Percentiles rank a stretch among this genome's conserved stretches.
phyloP scores from a whole-genome alignment of 306 rosid species.

The Rubus parviflorus region DNA sequence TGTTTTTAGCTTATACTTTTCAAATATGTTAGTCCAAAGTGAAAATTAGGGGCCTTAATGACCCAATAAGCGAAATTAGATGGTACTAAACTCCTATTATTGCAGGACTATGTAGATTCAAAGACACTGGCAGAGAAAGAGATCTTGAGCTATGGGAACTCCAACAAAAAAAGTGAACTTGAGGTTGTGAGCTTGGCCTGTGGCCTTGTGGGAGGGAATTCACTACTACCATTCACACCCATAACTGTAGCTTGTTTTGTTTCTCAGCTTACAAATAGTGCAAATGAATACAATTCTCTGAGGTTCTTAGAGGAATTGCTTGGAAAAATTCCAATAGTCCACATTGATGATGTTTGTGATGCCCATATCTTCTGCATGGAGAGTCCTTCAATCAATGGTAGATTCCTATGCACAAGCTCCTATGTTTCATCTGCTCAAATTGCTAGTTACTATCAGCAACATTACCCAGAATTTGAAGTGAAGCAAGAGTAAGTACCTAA shows the following conservation, averaged over 20 bases:
- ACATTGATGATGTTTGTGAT: slow-evolving; percentile 37
- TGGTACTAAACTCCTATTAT: neutral
- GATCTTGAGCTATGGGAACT: slow-evolving; percentile 19
- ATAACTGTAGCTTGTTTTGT: neutral
- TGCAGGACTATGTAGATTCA: slow-evolving; percentile 31
- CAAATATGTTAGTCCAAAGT: neutral
- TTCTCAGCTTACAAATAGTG: slow-evolving; percentile 29
- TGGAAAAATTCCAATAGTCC: slow-evolving; percentile 36
- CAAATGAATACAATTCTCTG: neutral
- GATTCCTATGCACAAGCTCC: slow-evolving; percentile 44
- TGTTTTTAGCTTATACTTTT: too few species aligned
- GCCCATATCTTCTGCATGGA: slow-evolving; percentile 45
- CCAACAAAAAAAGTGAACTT: slow-evolving; percentile 9
- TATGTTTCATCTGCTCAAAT: slow-evolving; percentile 47
- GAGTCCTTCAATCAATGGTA: slow-evolving; percentile 28
- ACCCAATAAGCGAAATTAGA: neutral
- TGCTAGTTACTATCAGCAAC: slow-evolving; percentile 31
- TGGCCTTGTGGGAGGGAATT: slow-evolving; percentile 37
- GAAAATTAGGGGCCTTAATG: neutral
- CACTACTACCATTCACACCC: slow-evolving; percentile 5
- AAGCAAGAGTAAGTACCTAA: slow-evolving; percentile 41
- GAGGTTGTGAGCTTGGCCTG: slow-evolving; percentile 36
- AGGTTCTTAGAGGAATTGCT: slow-evolving; percentile 29
- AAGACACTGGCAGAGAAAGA: slow-evolving; percentile 39
- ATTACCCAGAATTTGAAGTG: slow-evolving; percentile 38